Base-by-base conservation (phyloP, 1,284 basidiomycete species). In the Fistulina hepatica region DNA sequence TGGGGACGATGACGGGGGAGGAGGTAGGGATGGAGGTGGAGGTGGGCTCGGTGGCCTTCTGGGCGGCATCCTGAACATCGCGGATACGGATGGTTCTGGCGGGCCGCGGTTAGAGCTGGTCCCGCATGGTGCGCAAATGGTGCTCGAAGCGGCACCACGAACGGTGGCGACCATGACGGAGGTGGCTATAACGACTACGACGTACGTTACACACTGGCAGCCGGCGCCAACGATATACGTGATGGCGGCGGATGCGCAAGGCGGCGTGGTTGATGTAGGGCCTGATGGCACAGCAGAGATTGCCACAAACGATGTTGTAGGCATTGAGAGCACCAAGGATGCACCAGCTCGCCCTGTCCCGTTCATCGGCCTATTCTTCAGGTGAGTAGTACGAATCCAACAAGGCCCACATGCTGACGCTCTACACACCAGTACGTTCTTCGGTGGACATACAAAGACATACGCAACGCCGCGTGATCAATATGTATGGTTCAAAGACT, bases 401-500 rank as follows among this genome's bases (percentile, higher is more conserved):
- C 26, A 16, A 13, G 38, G 32, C 44, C 36, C 16, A 21, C 23
- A 34, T 37, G n/a, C 24, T 44, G 17, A 26, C 36, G 32, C 31
- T 37, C 22, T 37, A 6, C 31, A 34, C 7, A 31, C 2, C 42
- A 84, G 81, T 48, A 83, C 83, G 4, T 86, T 86, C 59, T 86
- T 86, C 50, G 82, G 82, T 16, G 83, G 81, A 0, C 80, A 84
- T 44, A 73, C 73, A 5, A 48, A 57, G 5, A 50, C 65, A 36
- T 85, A 73, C 44, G 78, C 76, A 10, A 74, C 78, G 6, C 80
- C 82, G 5, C 69, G 57, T 45, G 75, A 83, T 52, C 81, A 84
- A 54, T 76, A 75, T 48, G 64, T 69, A 1, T 83, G 77, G 75
- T 85, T 84, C 59, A 81, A 71, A 50, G 76, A 76, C 50, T 85